Percentiles rank a stretch among this genome's conserved stretches.
Evolutionary conservation across 495 filamentous ascomycete genomes (phyloP).

Genomic region (Bryoglossum gracile): DNA sequence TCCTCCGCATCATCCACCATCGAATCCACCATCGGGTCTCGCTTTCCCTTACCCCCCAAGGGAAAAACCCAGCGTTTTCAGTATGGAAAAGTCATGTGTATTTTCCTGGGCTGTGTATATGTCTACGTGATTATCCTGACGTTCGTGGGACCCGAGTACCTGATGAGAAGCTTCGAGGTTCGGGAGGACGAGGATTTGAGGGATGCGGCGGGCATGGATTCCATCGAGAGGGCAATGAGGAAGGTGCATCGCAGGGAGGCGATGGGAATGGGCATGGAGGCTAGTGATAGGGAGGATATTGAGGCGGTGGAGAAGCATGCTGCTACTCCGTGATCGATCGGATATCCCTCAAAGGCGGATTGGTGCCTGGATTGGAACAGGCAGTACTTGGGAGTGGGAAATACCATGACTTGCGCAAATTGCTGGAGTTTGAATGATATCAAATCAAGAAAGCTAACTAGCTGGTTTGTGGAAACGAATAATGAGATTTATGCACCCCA

Average conservation of each 20-base stretch:
- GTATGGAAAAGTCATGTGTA: slow-evolving; percentile 86
- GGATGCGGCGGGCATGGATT: slow-evolving; percentile 38
- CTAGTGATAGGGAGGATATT: slow-evolving; percentile 15
- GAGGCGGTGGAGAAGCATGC: slow-evolving; percentile 11
- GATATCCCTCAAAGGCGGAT: neutral
- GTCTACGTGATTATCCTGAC: slow-evolving; percentile 71
- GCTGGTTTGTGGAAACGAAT: too few species aligned
- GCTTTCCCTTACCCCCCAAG: slow-evolving; percentile 63
- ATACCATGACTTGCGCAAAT: neutral
- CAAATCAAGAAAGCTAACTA: neutral
- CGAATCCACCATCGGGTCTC: slow-evolving; percentile 72
- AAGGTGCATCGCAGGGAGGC: slow-evolving; percentile 12
- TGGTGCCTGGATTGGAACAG: neutral
- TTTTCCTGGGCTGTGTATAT: slow-evolving; percentile 92
- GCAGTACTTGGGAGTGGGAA: neutral
- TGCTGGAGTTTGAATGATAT: neutral
- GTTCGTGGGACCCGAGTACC: slow-evolving; percentile 68
- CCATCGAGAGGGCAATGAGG: slow-evolving; percentile 24
- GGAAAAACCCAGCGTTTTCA: slow-evolving; percentile 52
- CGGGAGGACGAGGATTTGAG: slow-evolving; percentile 51
- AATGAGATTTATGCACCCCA: too few species aligned
- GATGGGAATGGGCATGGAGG: slow-evolving; percentile 8
- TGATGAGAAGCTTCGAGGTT: slow-evolving; percentile 50
- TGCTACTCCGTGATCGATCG: too few species aligned
- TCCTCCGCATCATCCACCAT: slow-evolving; percentile 77